Percentiles rank a stretch among this genome's conserved stretches.
Conservation (phyloP, 805 yeast genomes). For the baker's yeast (Saccharomyces cerevisiae) region DNA sequence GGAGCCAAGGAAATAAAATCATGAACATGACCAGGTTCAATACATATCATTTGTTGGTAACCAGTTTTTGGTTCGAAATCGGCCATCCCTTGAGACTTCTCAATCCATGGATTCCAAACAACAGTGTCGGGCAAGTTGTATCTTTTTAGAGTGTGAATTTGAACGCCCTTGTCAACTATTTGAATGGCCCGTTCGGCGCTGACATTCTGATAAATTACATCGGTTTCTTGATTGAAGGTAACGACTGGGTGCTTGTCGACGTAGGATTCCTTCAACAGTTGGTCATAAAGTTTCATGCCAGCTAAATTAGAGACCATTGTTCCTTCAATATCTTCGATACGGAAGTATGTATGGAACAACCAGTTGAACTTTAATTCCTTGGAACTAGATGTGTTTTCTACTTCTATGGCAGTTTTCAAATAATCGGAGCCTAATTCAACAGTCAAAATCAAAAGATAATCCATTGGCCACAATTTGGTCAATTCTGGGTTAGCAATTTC, state of each 20-base stretch:
- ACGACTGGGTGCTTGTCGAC: constrained; percentile 69
- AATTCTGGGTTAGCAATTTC: constrained; percentile 64
- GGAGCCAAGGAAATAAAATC: constrained; percentile 56
- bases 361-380: constrained; percentile 76
- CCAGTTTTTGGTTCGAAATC: constrained; percentile 87
- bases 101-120: constrained; percentile 97
- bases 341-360: constrained; percentile 87
- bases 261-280: constrained; percentile 54
- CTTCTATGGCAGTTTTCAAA: constrained; percentile 63
- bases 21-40: constrained; percentile 87
- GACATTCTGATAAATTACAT: constrained; percentile 69
- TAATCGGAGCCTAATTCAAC: constrained; percentile 51
- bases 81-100: constrained; percentile 71
- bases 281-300: constrained; percentile 68
- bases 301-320: constrained; percentile 69
- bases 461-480: constrained; percentile 52
- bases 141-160: constrained; percentile 59
- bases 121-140: constrained; percentile 59
- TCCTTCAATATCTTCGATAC: constrained; percentile 68
- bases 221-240: constrained; percentile 69
- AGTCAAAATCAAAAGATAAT: constrained; percentile 71
- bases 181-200: constrained; percentile 48
- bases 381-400: constrained; percentile 54
- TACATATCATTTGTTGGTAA: constrained; percentile 79
- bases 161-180: constrained; percentile 64